Conservation (phyloP, 768 basidiomycete genomes). For the Lactifluus echinatus region DNA sequence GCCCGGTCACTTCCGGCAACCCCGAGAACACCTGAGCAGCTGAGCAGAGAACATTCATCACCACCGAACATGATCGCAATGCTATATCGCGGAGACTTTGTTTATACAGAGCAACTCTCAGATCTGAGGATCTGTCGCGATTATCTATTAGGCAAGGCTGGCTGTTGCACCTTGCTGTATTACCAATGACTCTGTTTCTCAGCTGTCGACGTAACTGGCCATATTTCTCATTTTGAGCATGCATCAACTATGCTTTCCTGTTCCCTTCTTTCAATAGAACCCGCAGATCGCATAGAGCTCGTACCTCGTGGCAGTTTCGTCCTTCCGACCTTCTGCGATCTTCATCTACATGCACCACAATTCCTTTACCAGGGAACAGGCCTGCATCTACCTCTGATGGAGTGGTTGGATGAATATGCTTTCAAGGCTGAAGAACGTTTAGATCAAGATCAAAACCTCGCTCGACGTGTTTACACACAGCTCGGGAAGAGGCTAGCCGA, state of each 20-base stretch:
- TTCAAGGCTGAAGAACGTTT: conserved; percentile 74
- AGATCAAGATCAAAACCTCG: conserved; percentile 53
- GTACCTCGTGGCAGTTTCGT: conserved; percentile 55
- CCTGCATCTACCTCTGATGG: conserved; percentile 73
- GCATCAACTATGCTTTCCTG: conserved; percentile 31
- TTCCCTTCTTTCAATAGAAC: conserved; percentile 24
- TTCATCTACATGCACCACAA: conserved; percentile 85
- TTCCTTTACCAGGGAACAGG: conserved; percentile 85
- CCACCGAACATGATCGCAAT: not conserved
- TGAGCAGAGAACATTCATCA: too few species aligned
- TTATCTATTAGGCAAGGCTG: conserved; percentile 41
- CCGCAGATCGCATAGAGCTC: conserved; percentile 19
- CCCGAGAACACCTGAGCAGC: not conserved
- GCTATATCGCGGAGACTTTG: conserved; percentile 44
- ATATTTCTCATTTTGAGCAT: conserved; percentile 43
- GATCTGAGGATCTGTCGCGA: conserved; percentile 47
- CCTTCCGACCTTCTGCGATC: conserved; percentile 72
- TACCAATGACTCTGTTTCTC: not conserved
- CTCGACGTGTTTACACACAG: conserved; percentile 54
- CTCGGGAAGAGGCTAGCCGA: conserved; percentile 60
- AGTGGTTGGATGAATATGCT: conserved; percentile 78
- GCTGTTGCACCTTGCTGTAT: not conserved
- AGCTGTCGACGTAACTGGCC: conserved; percentile 29
- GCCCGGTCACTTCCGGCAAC: not conserved
- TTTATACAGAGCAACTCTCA: conserved; percentile 47